Conservation (phyloP, 768 basidiomycete genomes). For the Mycena latifolia region DNA sequence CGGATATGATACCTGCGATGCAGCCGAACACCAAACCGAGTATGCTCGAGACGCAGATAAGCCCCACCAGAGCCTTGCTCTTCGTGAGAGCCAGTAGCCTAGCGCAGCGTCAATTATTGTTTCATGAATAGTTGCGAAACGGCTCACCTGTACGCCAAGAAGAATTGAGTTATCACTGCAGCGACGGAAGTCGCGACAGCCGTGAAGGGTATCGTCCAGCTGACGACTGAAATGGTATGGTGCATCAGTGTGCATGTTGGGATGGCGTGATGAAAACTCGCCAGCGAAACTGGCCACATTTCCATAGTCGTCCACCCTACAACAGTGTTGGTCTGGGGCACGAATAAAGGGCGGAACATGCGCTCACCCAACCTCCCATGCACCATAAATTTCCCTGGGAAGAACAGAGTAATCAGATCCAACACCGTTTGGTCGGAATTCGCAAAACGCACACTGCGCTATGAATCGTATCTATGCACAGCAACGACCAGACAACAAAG, state of each 20-base stretch:
- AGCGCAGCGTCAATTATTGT: constrained; percentile 10
- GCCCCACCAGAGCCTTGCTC: constrained; percentile 46
- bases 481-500: constrained; percentile 45
- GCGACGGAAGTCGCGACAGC: constrained; percentile 59
- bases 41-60: constrained; percentile 53
- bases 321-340: neutral
- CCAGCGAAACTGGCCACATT: constrained; percentile 50
- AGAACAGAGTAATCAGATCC: constrained; percentile 5
- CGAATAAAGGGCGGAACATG: neutral
- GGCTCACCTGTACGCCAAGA: constrained; percentile 59
- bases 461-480: constrained; percentile 52
- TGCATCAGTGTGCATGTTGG: neutral
- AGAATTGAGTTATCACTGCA: constrained; percentile 63
- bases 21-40: constrained; percentile 58
- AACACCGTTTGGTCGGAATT: neutral
- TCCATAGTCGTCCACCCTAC: constrained; percentile 54
- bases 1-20: constrained; percentile 56
- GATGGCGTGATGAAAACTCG: constrained; percentile 42
- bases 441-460: constrained; percentile 47
- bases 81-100: constrained; percentile 54
- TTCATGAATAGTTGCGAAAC: neutral
- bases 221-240: constrained; percentile 45
- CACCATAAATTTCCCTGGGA: constrained; percentile 47
- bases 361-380: constrained; percentile 48
- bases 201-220: constrained; percentile 66